These are phyloP conservation scores for Penicillium daleae DNA, from an alignment of 495 filamentous ascomycete genomes.

Conservation along the genomic window DNA sequence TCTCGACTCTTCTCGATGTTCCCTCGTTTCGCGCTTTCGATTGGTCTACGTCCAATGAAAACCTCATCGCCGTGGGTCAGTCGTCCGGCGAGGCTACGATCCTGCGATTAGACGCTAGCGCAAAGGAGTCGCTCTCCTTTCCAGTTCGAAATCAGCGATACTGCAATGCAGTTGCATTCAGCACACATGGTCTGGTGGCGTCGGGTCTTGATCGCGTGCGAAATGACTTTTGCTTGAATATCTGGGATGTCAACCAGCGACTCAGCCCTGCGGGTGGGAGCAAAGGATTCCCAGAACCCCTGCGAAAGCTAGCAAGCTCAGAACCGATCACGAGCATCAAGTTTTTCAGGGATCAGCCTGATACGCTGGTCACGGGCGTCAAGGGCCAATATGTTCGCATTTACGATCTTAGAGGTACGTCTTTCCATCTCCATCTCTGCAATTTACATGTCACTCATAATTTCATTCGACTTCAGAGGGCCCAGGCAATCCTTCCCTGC, in stretches of 20 bases:
- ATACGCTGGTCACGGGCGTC: conserved; percentile 79
- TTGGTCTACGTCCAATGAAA: conserved; percentile 82
- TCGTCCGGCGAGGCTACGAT: conserved; percentile 83
- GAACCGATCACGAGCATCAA: conserved; percentile 88
- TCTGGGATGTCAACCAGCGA: conserved; percentile 85
- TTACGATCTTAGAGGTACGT: conserved; percentile 84
- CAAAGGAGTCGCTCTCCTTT: conserved; percentile 68
- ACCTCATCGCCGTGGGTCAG: conserved; percentile 83
- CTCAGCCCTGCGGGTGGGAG: conserved; percentile 42
- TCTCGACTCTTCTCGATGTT: conserved; percentile 76
- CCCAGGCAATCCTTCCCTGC: conserved; percentile 57
- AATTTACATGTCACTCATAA: conserved; percentile 13
- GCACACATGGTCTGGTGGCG: conserved; percentile 74
- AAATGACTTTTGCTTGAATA: conserved; percentile 89
- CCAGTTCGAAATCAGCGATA: conserved; percentile 82
- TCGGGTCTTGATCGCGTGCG: conserved; percentile 88
- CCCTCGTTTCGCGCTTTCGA: conserved; percentile 91
- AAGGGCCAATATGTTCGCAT: conserved; percentile 85
- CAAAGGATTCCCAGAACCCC: conserved; percentile 60
- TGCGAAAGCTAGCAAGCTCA: conserved; percentile 74
- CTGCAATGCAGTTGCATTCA: conserved; percentile 93
- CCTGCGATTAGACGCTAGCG: conserved; percentile 70
- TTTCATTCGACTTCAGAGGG: conserved; percentile 40
- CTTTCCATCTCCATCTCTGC: conserved; percentile 10
- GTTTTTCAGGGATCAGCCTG: conserved; percentile 85